phyloP scores from a whole-genome alignment of 2,329 filamentous ascomycete species.

The Alternaria angustiovoidea region DNA sequence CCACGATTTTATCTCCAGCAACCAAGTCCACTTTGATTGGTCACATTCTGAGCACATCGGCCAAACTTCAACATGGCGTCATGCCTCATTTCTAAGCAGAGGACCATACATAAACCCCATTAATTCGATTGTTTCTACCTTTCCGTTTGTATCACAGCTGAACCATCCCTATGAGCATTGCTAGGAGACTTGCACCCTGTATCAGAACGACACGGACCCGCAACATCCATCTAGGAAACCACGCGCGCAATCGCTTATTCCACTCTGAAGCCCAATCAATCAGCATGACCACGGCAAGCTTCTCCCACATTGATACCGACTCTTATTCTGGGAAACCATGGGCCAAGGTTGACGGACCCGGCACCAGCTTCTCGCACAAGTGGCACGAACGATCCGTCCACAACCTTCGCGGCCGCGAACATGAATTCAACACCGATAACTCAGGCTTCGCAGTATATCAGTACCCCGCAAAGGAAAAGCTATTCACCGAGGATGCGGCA shows the following conservation, averaged over 20 bases:
- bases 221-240: neutral
- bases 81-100: slow-evolving; percentile 39
- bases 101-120: slow-evolving; percentile 18
- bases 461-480: slow-evolving; percentile 61
- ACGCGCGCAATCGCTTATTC: neutral
- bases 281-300: slow-evolving; percentile 65
- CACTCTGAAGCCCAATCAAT: slow-evolving; percentile 4
- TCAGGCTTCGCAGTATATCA: slow-evolving; percentile 66
- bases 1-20: neutral
- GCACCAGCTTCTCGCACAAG: slow-evolving; percentile 61
- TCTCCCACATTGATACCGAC: slow-evolving; percentile 68
- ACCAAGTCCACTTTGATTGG: slow-evolving; percentile 24
- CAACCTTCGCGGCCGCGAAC: slow-evolving; percentile 62
- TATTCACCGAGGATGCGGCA: slow-evolving; percentile 64
- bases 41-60: slow-evolving; percentile 17
- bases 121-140: neutral
- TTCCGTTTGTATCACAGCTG: neutral
- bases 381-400: slow-evolving; percentile 60
- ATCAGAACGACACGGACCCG: neutral
- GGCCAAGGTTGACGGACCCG: slow-evolving; percentile 70
- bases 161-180: neutral
- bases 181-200: neutral
- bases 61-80: slow-evolving; percentile 28
- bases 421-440: slow-evolving; percentile 64
- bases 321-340: slow-evolving; percentile 65